Base-by-base conservation (phyloP, 2,329 filamentous ascomycete species). In the Fusarium nematophilum region DNA sequence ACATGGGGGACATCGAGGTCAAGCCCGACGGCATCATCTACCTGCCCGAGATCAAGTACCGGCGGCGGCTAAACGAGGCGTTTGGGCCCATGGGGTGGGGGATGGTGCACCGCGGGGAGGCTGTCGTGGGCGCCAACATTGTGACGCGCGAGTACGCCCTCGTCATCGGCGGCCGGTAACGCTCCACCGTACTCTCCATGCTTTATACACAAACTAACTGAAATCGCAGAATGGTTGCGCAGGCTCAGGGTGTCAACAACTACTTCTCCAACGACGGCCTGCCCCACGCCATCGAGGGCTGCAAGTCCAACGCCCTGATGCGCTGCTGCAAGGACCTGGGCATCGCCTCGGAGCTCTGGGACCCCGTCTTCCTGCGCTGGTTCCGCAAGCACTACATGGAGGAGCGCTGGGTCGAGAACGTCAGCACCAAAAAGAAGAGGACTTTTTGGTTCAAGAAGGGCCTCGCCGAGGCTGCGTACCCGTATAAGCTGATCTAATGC, bases 11-110 rank as follows among this genome's bases (percentile, higher is more conserved):
- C 76, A 88, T 99, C 50, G 95, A 99, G 80, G 90, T 99, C 73
- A 99, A 99, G 81, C 94, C 95, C 26, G 95, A 99, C 78, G 95
- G 95, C 27, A 94, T 99, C 66, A 81, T 98, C 56, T 99, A 98
- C 75, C 81, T 99, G 54, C 95, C 95, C 10, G 95, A 99, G 82
- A 98, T 99, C 81, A 97, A 98, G 79, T 99, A 99, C 79, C 83
- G 95, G 37, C 83, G 94, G 61, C 94, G 96, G 62, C 77, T 99
- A 69, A 97, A 98, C 75, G 81, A 83, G 69, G 92, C 93, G 0
- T 99, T 99, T 78, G 94, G 95, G 0, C 95, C 95, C 0, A 95
- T 96, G 48, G 95, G 91, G 6, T 99, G 95, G 95, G 95, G 95
- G 1, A 79, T 99, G 49, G 94, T 94, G 51, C 95, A 95, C 9